Percentiles rank a stretch among this genome's conserved stretches.
phyloP scores from a whole-genome alignment of 352 stramenopile species.

The Pythium monospermum region DNA sequence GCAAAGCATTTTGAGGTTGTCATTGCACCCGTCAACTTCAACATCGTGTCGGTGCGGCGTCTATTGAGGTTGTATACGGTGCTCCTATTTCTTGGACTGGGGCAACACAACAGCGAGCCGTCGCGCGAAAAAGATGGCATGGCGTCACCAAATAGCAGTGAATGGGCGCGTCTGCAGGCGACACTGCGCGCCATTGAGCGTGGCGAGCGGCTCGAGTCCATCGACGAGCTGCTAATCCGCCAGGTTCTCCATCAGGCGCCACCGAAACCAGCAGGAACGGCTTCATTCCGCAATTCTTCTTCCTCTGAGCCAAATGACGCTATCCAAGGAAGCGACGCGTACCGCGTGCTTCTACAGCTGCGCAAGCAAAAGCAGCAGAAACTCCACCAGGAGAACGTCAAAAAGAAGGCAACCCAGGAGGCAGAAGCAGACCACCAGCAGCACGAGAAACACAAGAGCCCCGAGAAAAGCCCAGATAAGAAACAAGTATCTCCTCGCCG shows the following conservation, averaged over 20 bases:
- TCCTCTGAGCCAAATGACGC: not conserved
- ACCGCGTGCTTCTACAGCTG: slow-evolving; percentile 36
- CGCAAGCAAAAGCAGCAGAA: slow-evolving; percentile 12
- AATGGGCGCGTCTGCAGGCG: slow-evolving; percentile 30
- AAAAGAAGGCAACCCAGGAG: not conserved
- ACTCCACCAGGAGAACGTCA: not conserved
- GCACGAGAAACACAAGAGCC: not conserved
- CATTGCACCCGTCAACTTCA: too few relatives aligned
- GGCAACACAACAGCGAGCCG: too few relatives aligned
- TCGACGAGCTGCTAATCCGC: slow-evolving; percentile 47
- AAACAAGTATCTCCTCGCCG: not conserved
- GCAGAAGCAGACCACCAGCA: not conserved
- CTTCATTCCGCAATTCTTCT: not conserved
- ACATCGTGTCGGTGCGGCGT: too few relatives aligned
- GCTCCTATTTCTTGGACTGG: too few relatives aligned
- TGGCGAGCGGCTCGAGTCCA: slow-evolving; percentile 35
- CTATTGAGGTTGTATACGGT: too few relatives aligned
- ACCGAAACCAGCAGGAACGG: not conserved
- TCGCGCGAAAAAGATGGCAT: too few relatives aligned
- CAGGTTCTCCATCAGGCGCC: slow-evolving; percentile 36
- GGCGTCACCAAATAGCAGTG: too few relatives aligned
- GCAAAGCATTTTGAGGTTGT: too few relatives aligned
- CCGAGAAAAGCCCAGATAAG: not conserved
- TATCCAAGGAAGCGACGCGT: slow-evolving; percentile 25
- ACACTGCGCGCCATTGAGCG: slow-evolving; percentile 53